Evolutionary conservation across 2,329 filamentous ascomycete species (phyloP), one percentile per base, ranked within the genome.

Genomic region (Paracorniculantispora psalliotae): DNA sequence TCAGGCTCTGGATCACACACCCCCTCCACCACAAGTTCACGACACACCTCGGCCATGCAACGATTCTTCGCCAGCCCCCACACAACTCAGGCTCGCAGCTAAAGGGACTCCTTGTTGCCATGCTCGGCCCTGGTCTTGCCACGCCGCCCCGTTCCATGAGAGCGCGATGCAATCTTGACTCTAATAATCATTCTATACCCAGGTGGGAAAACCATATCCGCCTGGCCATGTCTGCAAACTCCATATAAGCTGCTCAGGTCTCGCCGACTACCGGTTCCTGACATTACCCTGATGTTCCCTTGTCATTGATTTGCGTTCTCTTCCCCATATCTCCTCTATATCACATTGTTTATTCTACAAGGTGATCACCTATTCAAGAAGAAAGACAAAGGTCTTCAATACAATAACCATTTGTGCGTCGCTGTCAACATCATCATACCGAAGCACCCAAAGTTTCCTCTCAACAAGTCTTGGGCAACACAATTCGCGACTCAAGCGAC

Each of bases 141-240:
- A 35, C 21, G 39, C 17, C 25, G 44, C 54, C 54, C 54, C 35
- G 15, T 41, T 49, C 10, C 54, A 37, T 6, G 53, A 39, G 28
- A 28, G 44, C 46, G 17, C 54, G 54, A 57, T 50, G 46, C 35
- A 57, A 49, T 57, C 54, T 57, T 26, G 54, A 57, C 54, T 41
- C 44, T 49, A 57, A 48, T 49, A 57, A 48, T 50, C 44, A 57
- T 57, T 43, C 54, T 57, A 50, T 43, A 39, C 44, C 54, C 28
- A 50, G 43, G 43, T 37, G 9, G 35, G 35, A 47, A 21, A 17
- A 57, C 17, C 23, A 28, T 41, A n/a, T 57, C 46, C 21, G 23
- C 41, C 28, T 48, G 35, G 35, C 33, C 30, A 43, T 23, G 28
- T 43, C n/a, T n/a, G 19, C n/a, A 57, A 57, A 50, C 44, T 57